Evolutionary conservation across 2,329 filamentous ascomycete genomes (phyloP), one percentile per base, ranked within the genome.

Genomic region (Diaporthe capsici): DNA sequence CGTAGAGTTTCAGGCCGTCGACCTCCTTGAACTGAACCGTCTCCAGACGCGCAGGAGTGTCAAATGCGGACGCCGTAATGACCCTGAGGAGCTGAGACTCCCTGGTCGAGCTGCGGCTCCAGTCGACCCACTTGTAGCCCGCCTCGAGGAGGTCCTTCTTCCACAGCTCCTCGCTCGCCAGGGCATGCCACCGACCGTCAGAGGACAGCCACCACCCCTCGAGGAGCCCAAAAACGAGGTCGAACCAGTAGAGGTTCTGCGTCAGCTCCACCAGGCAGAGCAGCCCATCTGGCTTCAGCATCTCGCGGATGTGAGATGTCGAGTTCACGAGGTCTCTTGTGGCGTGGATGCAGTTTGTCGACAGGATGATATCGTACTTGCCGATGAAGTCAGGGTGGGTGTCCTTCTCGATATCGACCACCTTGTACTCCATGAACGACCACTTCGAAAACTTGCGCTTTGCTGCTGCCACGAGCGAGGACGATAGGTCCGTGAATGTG

Each of bases 401-500:
- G 15, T 78, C 73, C 34, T 80, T 77, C 61, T 84, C 82, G 1
- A 85, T 77, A 60, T 86, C 78, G 0, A 84, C 70, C 0, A 80
- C 77, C 2, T 61, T 61, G 67, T 79, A 85, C 2, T 77, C 74
- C 77, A 85, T 82, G 13, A 68, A 74, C 0, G 5, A 17, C 39
- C 76, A 71, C 0, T 76, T 51, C 1, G 65, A 34, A 31, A 84
- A 83, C n/a, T 77, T 80, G 9, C 76, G 77, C 37, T 75, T 79
- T 0, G 83, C 81, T 2, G 77, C 75, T 0, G 79, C 73, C 2
- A 86, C 81, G 0, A 86, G 78, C 0, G 81, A 80, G 0, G 79
- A 58, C 0, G 86, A 85, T 4, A 88, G 67, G 57, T 88, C 86
- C 1, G 86, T 87, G 74, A 87, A 85, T 0, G 84, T 85, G 73